phyloP scores from a whole-genome alignment of 805 yeast species.

The Jamesozyma gamospora region DNA sequence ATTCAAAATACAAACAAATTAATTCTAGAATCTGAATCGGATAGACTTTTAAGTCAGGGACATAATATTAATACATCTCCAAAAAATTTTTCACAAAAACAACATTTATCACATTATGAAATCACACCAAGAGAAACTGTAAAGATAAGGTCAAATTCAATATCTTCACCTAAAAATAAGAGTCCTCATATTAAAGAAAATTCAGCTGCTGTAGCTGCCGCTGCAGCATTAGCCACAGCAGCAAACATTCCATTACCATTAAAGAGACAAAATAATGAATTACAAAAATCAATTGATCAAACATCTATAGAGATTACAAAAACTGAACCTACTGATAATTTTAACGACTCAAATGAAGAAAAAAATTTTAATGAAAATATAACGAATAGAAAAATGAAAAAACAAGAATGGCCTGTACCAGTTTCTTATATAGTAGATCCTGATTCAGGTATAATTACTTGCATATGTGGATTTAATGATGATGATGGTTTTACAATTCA shows the following conservation, averaged over 20 bases:
- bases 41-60: background rate
- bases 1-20: background rate
- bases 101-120: background rate
- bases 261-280: slow-evolving; percentile 3
- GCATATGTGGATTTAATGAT: slow-evolving; percentile 77
- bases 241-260: slow-evolving; percentile 65
- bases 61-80: background rate
- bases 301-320: too few relatives aligned
- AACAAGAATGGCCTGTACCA: slow-evolving; percentile 24
- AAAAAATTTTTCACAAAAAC: background rate
- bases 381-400: background rate
- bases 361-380: background rate
- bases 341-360: background rate
- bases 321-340: too few relatives aligned
- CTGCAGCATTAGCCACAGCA: slow-evolving; percentile 76
- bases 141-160: background rate
- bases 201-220: slow-evolving; percentile 41
- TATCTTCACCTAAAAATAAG: background rate
- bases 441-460: slow-evolving; percentile 79
- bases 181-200: background rate
- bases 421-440: slow-evolving; percentile 56
- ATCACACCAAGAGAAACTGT: background rate
- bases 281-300: too few relatives aligned
- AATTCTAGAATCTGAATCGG: background rate
- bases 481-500: slow-evolving; percentile 93